Conservation (phyloP, 345 rosid genomes). For the Sonneratia caseolaris region DNA sequence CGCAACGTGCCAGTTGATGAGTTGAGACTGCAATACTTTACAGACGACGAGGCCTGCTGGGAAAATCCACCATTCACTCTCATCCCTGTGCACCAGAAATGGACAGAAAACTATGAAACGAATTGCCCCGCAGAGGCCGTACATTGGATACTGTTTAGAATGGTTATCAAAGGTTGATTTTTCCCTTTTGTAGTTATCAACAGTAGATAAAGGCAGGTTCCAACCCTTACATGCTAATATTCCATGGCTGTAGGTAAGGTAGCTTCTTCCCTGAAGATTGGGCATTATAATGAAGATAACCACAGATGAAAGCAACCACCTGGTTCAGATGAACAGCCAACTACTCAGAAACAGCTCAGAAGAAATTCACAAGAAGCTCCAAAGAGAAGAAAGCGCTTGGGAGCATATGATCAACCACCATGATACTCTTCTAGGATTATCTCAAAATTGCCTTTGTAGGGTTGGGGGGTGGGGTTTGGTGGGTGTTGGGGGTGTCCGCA, state of each 20-base stretch:
- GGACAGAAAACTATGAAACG: not conserved
- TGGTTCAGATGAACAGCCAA: conserved; percentile 19
- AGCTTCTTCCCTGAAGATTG: conserved; percentile 56
- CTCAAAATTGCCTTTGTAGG: too few species aligned
- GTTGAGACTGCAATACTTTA: conserved; percentile 85
- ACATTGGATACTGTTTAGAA: not conserved
- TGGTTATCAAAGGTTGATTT: too few species aligned
- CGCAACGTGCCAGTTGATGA: conserved; percentile 88
- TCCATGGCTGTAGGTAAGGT: conserved; percentile 84
- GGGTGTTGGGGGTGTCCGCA: too few species aligned
- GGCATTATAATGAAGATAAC: conserved; percentile 61
- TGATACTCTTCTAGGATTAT: too few species aligned
- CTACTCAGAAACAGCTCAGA: not conserved
- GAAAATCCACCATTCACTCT: conserved; percentile 98
- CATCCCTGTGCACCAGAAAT: conserved; percentile 63
- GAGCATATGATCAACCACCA: too few species aligned
- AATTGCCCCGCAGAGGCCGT: not conserved
- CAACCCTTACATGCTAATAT: conserved; percentile 80
- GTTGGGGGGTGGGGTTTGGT: too few species aligned
- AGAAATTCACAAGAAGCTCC: not conserved
- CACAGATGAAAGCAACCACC: conserved; percentile 86
- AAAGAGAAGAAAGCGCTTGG: not conserved
- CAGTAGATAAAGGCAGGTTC: not conserved
- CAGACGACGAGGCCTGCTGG: conserved; percentile 85
- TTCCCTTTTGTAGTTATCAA: too few species aligned